Conservation (phyloP, 306 rosid genomes). For the Begonia peltatifolia region DNA sequence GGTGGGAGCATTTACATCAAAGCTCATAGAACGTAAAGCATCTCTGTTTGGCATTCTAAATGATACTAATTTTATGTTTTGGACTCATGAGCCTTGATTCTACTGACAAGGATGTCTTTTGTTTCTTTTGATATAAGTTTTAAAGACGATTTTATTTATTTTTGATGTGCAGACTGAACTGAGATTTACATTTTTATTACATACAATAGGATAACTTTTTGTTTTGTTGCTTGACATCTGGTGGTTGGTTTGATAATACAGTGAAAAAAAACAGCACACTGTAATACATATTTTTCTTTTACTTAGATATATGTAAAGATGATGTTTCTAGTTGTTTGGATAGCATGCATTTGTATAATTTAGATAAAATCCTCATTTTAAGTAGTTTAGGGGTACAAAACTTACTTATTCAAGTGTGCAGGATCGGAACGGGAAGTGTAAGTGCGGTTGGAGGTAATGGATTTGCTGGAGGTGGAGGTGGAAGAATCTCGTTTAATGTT, state of each 20-base stretch:
- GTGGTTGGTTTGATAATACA: too few relatives aligned
- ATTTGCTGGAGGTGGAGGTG: constrained; percentile 97
- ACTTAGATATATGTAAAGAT: too few relatives aligned
- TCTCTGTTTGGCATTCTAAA: constrained; percentile 2
- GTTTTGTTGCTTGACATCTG: too few relatives aligned
- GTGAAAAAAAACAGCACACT: too few relatives aligned
- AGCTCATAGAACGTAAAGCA: constrained; percentile 61
- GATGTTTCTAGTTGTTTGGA: too few relatives aligned
- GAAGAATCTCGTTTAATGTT: constrained; percentile 68
- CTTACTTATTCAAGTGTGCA: constrained; percentile 34
- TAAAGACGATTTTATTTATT: neutral
- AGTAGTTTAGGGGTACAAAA: constrained; percentile 19
- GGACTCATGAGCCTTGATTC: too few relatives aligned
- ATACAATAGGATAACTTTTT: neutral
- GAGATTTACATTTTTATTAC: neutral
- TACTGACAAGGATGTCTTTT: neutral
- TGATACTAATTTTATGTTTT: neutral
- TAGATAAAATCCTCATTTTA: constrained; percentile 5
- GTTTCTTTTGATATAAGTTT: neutral
- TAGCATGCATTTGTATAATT: neutral
- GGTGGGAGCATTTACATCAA: constrained; percentile 81
- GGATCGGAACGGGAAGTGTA: constrained; percentile 82
- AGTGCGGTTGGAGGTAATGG: constrained; percentile 85
- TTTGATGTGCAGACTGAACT: neutral
- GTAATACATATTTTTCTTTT: too few relatives aligned